Conservation (phyloP, 768 basidiomycete species). For the Neoboletus subvelutipes region DNA sequence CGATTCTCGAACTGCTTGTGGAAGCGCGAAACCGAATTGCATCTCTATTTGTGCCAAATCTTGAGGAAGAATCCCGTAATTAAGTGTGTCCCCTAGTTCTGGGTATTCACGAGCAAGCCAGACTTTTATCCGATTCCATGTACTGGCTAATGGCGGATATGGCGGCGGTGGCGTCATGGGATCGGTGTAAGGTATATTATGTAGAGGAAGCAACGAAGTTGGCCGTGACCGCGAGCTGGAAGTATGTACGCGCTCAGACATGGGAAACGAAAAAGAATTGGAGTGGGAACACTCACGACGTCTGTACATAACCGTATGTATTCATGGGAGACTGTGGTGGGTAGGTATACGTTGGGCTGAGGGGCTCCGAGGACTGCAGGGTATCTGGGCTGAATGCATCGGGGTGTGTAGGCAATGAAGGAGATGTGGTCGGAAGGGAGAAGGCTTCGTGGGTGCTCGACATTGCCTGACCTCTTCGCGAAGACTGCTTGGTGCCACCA, state of each 20-base stretch:
- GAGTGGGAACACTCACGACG: constrained; percentile 42
- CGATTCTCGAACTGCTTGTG: constrained; percentile 85
- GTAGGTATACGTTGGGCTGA: constrained; percentile 66
- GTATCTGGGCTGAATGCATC: constrained; percentile 61
- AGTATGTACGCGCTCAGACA: constrained; percentile 4
- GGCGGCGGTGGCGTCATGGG: constrained; percentile 36
- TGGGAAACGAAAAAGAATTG: constrained; percentile 1
- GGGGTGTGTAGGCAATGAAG: constrained; percentile 50
- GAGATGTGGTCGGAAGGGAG: constrained; percentile 76
- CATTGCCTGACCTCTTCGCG: constrained; percentile 64
- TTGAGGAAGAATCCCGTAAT: constrained; percentile 80
- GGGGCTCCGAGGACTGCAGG: constrained; percentile 48
- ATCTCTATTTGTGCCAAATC: constrained; percentile 81
- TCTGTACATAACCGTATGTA: constrained; percentile 60
- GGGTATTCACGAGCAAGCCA: constrained; percentile 88
- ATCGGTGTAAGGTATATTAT: constrained; percentile 51
- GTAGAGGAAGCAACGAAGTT: constrained; percentile 64
- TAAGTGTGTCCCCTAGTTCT: constrained; percentile 93
- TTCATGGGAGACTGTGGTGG: constrained; percentile 60
- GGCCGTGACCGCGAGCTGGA: constrained; percentile 46
- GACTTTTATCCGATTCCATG: constrained; percentile 81
- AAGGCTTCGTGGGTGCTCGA: constrained; percentile 86
- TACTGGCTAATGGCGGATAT: constrained; percentile 79
- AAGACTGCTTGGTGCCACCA: constrained; percentile 45
- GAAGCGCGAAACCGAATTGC: constrained; percentile 82